Evolutionary conservation across 768 basidiomycete species (phyloP), one percentile per base, ranked within the genome.

Genomic region (Mycena vitilis): DNA sequence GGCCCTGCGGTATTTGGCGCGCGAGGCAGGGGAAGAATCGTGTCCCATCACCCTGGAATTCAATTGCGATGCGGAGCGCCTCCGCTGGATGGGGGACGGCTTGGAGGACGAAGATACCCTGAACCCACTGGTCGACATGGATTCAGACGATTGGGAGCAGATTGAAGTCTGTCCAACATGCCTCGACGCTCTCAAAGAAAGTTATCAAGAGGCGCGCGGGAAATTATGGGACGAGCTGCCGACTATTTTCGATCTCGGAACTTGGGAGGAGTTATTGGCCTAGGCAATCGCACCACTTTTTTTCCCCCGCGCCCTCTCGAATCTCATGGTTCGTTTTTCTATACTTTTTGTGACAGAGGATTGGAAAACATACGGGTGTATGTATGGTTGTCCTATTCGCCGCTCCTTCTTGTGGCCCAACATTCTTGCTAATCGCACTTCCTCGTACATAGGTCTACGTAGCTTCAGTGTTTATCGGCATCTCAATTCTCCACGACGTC

Each of bases 401-500:
- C 5, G 30, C 30, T 30, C 5, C 2, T 3, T 30, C 5, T 30
- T 30, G 30, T 5, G 30, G 30, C 5, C 30, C 30, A 30, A 30
- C 30, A 5, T 30, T n/a, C n/a, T n/a, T n/a, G n/a, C n/a, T n/a
- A n/a, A n/a, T n/a, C n/a, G n/a, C n/a, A n/a, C n/a, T n/a, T n/a
- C n/a, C n/a, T n/a, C n/a, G n/a, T n/a, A n/a, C n/a, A n/a, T n/a
- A n/a, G n/a, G 30, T 30, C 30, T 30, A 30, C 30, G 30, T 30
- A 30, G 30, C 30, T 30, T 30, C 5, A 30, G 30, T 30, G 30
- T 30, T 30, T 5, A 9, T 4, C 13, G n/a, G 38, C 5, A 5
- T 16, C 4, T 22, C 22, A 56, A 22, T 56, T 25, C 23, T 34
- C 20, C 25, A 16, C 51, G 11, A 18, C 62, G 53, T 71, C 70